Conservation (phyloP, 805 yeast species). For the Candida maris region DNA sequence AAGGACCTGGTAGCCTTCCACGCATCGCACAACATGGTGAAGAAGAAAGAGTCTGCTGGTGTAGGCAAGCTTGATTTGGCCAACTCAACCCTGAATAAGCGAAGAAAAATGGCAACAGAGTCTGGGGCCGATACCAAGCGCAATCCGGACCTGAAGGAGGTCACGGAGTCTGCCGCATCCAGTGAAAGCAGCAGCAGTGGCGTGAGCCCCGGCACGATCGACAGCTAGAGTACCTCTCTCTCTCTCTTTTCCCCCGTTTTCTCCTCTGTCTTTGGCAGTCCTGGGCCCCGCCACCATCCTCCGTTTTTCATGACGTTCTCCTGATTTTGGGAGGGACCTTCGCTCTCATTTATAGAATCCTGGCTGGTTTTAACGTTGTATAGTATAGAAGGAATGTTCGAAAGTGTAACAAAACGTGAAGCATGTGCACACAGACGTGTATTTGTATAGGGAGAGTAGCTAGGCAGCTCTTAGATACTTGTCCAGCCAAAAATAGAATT, state of each 20-base stretch:
- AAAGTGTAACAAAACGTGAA: too few relatives aligned
- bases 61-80: constrained; percentile 29
- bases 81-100: constrained; percentile 33
- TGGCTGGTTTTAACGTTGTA: too few relatives aligned
- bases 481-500: too few relatives aligned
- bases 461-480: too few relatives aligned
- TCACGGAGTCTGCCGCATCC: constrained; percentile 3
- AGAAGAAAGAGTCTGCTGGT: constrained; percentile 12
- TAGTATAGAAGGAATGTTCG: too few relatives aligned
- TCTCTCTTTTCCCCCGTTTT: background rate
- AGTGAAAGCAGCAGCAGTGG: constrained; percentile 15
- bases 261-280: too few relatives aligned
- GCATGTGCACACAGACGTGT: too few relatives aligned
- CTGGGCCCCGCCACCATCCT: background rate
- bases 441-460: too few relatives aligned
- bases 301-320: background rate
- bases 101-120: constrained; percentile 25
- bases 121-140: background rate
- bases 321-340: too few relatives aligned
- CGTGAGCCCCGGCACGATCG: constrained; percentile 19
- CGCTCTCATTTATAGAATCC: too few relatives aligned
- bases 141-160: background rate
- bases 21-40: background rate
- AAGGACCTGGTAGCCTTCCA: background rate
- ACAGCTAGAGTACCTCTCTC: background rate